Evolutionary conservation across 2,329 filamentous ascomycete species (phyloP).

Genomic region (Fusarium sp.): DNA sequence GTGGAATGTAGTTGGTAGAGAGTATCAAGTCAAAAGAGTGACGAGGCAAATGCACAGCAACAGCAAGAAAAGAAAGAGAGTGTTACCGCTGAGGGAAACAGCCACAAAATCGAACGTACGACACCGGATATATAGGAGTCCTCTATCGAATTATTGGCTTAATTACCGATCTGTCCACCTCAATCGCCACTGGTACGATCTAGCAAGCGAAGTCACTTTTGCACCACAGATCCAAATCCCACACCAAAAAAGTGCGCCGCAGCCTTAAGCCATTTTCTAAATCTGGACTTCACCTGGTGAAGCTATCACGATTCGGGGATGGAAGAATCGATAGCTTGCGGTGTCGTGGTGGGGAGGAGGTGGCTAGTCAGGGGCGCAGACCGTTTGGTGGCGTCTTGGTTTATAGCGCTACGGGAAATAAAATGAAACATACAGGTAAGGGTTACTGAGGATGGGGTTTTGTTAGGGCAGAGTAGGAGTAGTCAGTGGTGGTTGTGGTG

Average conservation of each 20-base stretch:
- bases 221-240: neutral
- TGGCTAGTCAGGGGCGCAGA: constrained; percentile 5
- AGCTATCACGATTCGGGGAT: constrained; percentile 26
- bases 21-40: constrained; percentile 27
- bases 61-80: constrained; percentile 20
- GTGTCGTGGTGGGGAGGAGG: neutral
- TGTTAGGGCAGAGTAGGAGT: neutral
- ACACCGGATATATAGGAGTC: constrained; percentile 16
- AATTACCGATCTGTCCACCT: constrained; percentile 15
- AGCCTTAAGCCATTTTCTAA: constrained; percentile 3
- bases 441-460: neutral
- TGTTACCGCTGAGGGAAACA: constrained; percentile 15
- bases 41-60: constrained; percentile 22
- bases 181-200: constrained; percentile 2
- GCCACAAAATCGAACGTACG: neutral
- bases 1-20: constrained; percentile 12
- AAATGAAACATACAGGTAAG: constrained; percentile 15
- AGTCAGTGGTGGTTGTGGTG: neutral
- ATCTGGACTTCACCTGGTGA: constrained; percentile 10
- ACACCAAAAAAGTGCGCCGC: neutral
- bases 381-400: neutral
- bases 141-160: neutral
- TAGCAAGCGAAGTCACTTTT: neutral
- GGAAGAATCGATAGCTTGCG: constrained; percentile 30
- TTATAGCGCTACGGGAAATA: constrained; percentile 6